Evolutionary conservation across 2,329 filamentous ascomycete genomes (phyloP).

Genomic region (Calonectria multiphialidica): DNA sequence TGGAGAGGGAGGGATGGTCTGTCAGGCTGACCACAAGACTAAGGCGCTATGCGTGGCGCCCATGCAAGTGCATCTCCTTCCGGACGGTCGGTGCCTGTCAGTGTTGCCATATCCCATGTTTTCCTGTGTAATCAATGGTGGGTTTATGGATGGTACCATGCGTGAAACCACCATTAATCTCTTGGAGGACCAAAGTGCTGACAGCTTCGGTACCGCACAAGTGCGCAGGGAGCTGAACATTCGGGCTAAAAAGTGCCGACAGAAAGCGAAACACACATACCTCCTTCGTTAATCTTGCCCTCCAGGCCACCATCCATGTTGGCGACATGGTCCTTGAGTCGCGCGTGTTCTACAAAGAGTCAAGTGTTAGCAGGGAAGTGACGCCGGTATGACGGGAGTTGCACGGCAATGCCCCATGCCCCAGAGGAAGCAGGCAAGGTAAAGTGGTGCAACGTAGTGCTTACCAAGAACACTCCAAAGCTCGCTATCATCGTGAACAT

Average conservation of each 20-base stretch:
- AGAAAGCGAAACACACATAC: slow-evolving; percentile 65
- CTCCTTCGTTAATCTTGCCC: slow-evolving; percentile 92
- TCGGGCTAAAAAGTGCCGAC: slow-evolving; percentile 37
- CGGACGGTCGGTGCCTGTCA: slow-evolving; percentile 24
- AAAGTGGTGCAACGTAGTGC: slow-evolving; percentile 46
- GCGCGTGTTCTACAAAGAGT: slow-evolving; percentile 79
- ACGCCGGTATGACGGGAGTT: slow-evolving; percentile 25
- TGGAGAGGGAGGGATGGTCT: neutral
- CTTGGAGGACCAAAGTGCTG: slow-evolving; percentile 21
- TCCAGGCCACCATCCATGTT: slow-evolving; percentile 92
- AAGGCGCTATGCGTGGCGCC: slow-evolving; percentile 48
- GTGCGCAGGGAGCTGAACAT: neutral
- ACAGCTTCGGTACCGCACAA: neutral
- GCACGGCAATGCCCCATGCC: slow-evolving; percentile 28
- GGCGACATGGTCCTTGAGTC: slow-evolving; percentile 89
- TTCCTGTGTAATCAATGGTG: neutral
- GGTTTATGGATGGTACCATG: slow-evolving; percentile 5
- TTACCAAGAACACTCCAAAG: slow-evolving; percentile 94
- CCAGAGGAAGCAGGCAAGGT: neutral
- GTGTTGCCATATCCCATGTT: slow-evolving; percentile 5
- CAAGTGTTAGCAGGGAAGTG: slow-evolving; percentile 37
- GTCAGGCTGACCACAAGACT: slow-evolving; percentile 46
- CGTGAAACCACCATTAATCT: slow-evolving; percentile 31
- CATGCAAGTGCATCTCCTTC: slow-evolving; percentile 47
- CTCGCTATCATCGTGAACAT: slow-evolving; percentile 96